A percentile compares a stretch with the other conserved stretches of the same genome.
These are phyloP conservation scores for Multifurca ochricompacta DNA, from an alignment of 768 basidiomycete genomes.

Conservation along the genomic window DNA sequence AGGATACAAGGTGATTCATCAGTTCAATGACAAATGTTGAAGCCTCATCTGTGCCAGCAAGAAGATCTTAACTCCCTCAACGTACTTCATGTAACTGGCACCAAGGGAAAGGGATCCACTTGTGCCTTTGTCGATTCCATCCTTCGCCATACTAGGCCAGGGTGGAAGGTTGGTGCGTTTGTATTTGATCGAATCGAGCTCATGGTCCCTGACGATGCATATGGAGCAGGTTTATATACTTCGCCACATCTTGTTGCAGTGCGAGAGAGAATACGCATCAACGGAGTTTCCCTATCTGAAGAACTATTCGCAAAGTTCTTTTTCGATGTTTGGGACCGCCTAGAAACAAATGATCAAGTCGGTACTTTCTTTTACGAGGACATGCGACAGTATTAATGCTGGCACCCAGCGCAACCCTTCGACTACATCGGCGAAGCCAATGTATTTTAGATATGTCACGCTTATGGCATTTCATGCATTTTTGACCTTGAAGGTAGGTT, in stretches of 20 bases:
- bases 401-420: conserved; percentile 37
- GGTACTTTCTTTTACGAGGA: conserved; percentile 19
- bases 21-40: conserved; percentile 17
- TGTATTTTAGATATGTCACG: conserved; percentile 91
- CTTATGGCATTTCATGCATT: conserved; percentile 90
- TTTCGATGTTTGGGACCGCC: conserved; percentile 90
- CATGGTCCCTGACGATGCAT: neutral
- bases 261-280: conserved; percentile 90
- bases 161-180: conserved; percentile 74
- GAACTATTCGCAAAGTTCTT: conserved; percentile 85
- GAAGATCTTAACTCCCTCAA: conserved; percentile 80
- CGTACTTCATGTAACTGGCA: conserved; percentile 94
- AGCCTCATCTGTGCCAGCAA: conserved; percentile 39
- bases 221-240: conserved; percentile 74
- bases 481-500: conserved; percentile 51
- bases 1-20: conserved; percentile 65
- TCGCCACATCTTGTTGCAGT: conserved; percentile 96
- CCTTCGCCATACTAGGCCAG: conserved; percentile 62
- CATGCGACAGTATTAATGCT: neutral
- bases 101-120: conserved; percentile 97
- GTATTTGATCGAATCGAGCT: neutral
- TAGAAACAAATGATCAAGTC: conserved; percentile 59
- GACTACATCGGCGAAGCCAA: conserved; percentile 64
- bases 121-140: conserved; percentile 89
- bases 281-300: conserved; percentile 84